Conservation (phyloP, 2,329 filamentous ascomycete species). For the Cytospora leucostoma region DNA sequence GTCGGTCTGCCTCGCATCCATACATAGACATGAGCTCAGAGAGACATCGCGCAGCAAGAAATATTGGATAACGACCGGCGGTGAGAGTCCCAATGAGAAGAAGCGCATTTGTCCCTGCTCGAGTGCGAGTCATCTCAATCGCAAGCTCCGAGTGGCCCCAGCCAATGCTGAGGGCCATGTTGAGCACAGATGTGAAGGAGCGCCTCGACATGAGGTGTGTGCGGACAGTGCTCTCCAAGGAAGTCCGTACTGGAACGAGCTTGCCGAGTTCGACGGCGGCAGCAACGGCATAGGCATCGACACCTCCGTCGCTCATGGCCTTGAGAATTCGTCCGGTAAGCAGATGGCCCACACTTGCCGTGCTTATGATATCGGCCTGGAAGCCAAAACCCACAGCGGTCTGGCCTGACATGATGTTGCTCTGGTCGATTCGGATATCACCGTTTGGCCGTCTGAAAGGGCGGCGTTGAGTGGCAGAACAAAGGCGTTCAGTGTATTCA, state of each 20-base stretch:
- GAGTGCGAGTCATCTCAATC: neutral
- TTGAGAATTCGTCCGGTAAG: neutral
- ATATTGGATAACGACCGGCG: too few species aligned
- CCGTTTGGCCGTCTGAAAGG: too few species aligned
- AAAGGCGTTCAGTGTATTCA: too few species aligned
- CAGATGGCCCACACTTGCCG: neutral
- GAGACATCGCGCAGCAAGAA: too few species aligned
- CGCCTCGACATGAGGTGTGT: neutral
- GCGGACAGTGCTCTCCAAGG: neutral
- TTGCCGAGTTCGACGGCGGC: neutral
- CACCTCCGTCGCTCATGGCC: neutral
- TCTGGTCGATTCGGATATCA: too few species aligned
- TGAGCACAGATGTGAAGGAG: neutral
- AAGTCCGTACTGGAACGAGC: neutral
- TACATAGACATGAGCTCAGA: too few species aligned
- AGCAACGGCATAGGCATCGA: neutral
- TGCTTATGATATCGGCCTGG: neutral
- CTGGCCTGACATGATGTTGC: neutral
- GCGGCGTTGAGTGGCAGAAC: too few species aligned
- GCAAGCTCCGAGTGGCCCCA: neutral
- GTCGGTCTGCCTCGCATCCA: too few species aligned
- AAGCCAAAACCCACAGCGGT: neutral
- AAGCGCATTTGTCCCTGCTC: neutral
- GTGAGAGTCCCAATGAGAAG: neutral
- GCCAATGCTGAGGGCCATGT: neutral